A percentile compares a stretch with the other conserved stretches of the same genome.
These are phyloP conservation scores for Rubus parviflorus DNA, from an alignment of 306 rosid species.

Conservation along the genomic window DNA sequence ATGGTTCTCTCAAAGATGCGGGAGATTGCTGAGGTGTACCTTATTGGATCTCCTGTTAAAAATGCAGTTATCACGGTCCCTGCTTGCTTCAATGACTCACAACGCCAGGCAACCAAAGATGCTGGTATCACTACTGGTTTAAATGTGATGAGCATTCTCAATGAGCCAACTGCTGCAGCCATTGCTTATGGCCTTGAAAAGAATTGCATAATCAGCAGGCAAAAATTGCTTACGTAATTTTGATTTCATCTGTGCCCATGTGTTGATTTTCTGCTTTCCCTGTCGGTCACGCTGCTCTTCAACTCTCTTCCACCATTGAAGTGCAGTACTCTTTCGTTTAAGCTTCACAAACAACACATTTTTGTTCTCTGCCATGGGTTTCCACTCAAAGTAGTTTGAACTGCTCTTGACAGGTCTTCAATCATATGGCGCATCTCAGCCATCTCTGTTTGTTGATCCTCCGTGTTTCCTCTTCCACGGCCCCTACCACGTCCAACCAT, in stretches of 20 bases:
- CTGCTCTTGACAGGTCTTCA: not conserved
- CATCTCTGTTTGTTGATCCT: not conserved
- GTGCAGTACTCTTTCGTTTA: not conserved
- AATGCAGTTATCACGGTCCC: too few species aligned
- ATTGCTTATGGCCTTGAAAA: too few species aligned
- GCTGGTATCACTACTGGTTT: too few species aligned
- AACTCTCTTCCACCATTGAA: slow-evolving; percentile 7
- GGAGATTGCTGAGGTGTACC: too few species aligned
- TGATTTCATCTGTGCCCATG: not conserved
- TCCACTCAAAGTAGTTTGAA: not conserved
- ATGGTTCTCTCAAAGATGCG: too few species aligned
- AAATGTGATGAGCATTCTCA: too few species aligned
- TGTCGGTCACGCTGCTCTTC: not conserved
- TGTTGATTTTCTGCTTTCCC: not conserved
- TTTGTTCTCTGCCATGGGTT: not conserved
- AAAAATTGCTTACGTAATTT: not conserved
- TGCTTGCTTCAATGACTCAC: too few species aligned
- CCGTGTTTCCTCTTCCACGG: not conserved
- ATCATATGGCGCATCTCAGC: not conserved
- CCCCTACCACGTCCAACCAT: not conserved
- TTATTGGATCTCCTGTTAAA: too few species aligned
- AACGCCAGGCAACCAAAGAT: too few species aligned
- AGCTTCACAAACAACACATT: not conserved
- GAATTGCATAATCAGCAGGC: not conserved
- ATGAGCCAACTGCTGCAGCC: too few species aligned